Evolutionary conservation across 805 yeast species (phyloP).

Genomic region (Candida khao-thaluensis): DNA sequence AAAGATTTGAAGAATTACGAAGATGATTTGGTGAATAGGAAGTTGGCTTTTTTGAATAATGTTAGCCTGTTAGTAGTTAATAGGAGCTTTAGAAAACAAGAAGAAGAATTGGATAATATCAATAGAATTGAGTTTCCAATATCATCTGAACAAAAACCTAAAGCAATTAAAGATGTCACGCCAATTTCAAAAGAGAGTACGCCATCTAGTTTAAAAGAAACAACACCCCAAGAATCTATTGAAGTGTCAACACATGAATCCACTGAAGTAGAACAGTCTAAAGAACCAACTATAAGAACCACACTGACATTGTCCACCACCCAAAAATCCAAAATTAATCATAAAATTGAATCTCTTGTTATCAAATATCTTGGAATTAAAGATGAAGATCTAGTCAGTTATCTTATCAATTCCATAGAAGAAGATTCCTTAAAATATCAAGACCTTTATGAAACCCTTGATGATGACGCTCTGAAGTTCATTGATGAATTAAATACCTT

Average conservation of each 20-base stretch:
- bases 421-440: constrained; percentile 27
- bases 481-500: constrained; percentile 41
- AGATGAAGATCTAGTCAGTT: constrained; percentile 50
- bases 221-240: background rate
- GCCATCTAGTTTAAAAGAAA: background rate
- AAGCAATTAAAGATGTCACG: background rate
- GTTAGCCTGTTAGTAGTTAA: constrained; percentile 5
- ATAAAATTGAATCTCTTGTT: constrained; percentile 41
- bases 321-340: constrained; percentile 21
- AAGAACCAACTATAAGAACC: constrained; percentile 10
- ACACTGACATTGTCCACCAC: constrained; percentile 9
- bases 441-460: constrained; percentile 52
- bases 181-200: no score
- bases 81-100: constrained; percentile 31
- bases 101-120: constrained; percentile 40
- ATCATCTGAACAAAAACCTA: background rate
- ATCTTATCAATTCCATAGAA: constrained; percentile 39
- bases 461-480: constrained; percentile 46
- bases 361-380: constrained; percentile 53
- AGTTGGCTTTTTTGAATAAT: constrained; percentile 34
- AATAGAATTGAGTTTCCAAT: constrained; percentile 6
- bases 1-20: constrained; percentile 34
- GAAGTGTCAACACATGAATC: background rate
- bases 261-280: background rate
- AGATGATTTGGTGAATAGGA: constrained; percentile 33